phyloP scores from a whole-genome alignment of 139 green algal genomes.

The Picochlorum sp. region DNA sequence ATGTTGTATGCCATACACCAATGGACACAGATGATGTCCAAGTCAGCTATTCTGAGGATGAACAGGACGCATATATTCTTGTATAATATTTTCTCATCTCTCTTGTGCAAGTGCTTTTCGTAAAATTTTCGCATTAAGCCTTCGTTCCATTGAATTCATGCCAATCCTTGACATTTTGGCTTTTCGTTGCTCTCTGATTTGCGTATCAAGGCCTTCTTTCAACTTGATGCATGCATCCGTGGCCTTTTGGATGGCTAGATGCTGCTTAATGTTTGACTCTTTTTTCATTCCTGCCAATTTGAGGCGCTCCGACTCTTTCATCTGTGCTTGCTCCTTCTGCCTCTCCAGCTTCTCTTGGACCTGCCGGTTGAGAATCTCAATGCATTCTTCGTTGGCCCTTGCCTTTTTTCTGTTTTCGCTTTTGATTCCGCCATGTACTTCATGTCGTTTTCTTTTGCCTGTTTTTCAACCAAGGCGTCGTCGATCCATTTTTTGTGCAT shows the following conservation, averaged over 20 bases:
- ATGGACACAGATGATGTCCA: too few relatives aligned
- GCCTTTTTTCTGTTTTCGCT: neutral
- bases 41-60: too few relatives aligned
- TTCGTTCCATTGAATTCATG: constrained; percentile 9
- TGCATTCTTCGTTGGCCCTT: too few relatives aligned
- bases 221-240: neutral
- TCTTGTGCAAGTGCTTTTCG: constrained; percentile 1
- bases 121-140: constrained; percentile 4
- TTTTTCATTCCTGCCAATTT: neutral
- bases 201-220: constrained; percentile 6
- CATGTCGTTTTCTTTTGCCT: neutral
- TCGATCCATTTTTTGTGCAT: constrained; percentile 5
- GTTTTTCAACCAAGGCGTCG: neutral
- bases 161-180: constrained; percentile 1
- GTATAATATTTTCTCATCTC: too few relatives aligned
- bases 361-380: too few relatives aligned
- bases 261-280: neutral
- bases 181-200: neutral
- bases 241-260: neutral
- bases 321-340: too few relatives aligned
- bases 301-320: neutral
- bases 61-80: too few relatives aligned
- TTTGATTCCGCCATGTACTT: neutral
- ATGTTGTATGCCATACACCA: too few relatives aligned
- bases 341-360: too few relatives aligned